Evolutionary conservation across 2,329 filamentous ascomycete genomes (phyloP), one percentile per base, ranked within the genome.

Genomic region (Aspergillus spinulosporus): DNA sequence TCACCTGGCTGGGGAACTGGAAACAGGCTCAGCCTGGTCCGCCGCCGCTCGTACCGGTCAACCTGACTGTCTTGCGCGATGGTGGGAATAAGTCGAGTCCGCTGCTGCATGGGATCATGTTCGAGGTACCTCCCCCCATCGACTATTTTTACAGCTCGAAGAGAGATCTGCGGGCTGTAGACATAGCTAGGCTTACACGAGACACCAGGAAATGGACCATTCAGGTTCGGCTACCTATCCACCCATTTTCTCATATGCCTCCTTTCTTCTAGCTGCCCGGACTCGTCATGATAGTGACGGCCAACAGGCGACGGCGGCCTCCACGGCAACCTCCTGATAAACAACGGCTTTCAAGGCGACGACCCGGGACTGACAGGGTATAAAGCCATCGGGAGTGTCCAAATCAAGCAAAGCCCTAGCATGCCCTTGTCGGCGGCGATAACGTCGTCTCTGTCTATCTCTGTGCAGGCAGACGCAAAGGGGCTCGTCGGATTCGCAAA

Each of bases 401-500:
- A 59, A 0, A 65, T 72, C 12, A 60, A 56, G n/a, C 61, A 65
- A n/a, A 67, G 69, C 56, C 26, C 49, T 12, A 64, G 60, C 21
- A 64, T 66, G 1, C 62, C 14, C 5, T 12, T 6, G 39, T 72
- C 37, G 68, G 64, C 46, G 40, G 67, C 69, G 1, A 71, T 72
- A 47, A 59, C 56, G 6, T 68, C 64, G 3, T 67, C 69, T 1
- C 63, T 72, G 5, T 58, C 56, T 3, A 64, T 71, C 1, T 57
- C 62, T 5, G 62, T 70, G 8, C 56, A 58, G 0, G 11, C 57
- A 4, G 57, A 49, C 3, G 55, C 58, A 15, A 66, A 65, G 0
- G 64, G 68, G 5, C 64, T 66, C 28, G 66, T 72, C 39, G 74
- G 73, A 1, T 70, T 80, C 36, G 75, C 79, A 34, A 76, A 86